Evolutionary conservation across 768 basidiomycete species (phyloP).

Genomic region (Lactifluus hygrophoroides): DNA sequence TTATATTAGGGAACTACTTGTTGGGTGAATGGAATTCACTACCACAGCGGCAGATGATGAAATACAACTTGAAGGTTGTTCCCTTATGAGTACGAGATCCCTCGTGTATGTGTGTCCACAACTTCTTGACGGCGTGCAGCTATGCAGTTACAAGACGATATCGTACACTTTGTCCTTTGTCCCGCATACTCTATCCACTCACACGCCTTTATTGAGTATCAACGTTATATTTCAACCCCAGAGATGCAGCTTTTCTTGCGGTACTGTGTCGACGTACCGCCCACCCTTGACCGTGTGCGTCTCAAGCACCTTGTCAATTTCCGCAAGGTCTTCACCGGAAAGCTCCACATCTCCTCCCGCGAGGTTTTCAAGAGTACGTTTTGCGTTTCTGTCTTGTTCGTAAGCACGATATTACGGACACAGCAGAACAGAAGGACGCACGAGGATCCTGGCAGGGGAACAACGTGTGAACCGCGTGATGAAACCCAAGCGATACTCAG

Average conservation of each 20-base stretch:
- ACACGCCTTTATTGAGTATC: neutral
- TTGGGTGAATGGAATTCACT: too few species aligned
- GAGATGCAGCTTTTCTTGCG: conserved; percentile 22
- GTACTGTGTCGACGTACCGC: conserved; percentile 28
- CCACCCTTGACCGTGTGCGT: conserved; percentile 31
- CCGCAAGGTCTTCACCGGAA: conserved; percentile 29
- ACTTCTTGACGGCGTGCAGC: neutral
- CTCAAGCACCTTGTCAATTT: conserved; percentile 33
- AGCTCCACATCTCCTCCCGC: conserved; percentile 32
- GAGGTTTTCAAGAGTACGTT: conserved; percentile 37
- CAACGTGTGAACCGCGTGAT: conserved; percentile 30
- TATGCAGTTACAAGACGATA: neutral
- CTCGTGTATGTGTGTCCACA: too few species aligned
- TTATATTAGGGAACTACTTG: too few species aligned
- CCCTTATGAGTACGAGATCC: too few species aligned
- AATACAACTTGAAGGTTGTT: too few species aligned
- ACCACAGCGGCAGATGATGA: too few species aligned
- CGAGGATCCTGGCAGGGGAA: conserved; percentile 43
- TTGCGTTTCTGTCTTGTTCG: conserved; percentile 26
- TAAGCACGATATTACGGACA: neutral
- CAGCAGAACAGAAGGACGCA: conserved; percentile 16
- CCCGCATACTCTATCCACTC: neutral
- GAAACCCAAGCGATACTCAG: conserved; percentile 34
- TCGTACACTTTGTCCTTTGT: neutral
- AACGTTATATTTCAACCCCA: conserved; percentile 34